Base-by-base conservation (phyloP, 441 rosid species). In the Manihot esculenta region DNA sequence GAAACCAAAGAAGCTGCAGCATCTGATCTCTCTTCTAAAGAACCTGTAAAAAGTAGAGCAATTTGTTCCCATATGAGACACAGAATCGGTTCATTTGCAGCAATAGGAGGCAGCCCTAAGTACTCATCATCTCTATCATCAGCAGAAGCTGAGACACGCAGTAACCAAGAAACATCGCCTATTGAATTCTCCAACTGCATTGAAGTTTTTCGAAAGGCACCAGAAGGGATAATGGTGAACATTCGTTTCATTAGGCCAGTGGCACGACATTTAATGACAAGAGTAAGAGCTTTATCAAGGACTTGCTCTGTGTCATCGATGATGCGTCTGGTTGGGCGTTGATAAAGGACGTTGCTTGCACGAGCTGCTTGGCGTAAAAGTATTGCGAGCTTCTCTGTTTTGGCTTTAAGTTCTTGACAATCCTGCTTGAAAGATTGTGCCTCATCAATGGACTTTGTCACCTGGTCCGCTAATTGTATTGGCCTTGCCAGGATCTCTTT, bases 341-440 rank as follows among this genome's bases (percentile, higher is more conserved):
- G 97, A 71, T 93, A 90, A 10, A 91, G 90, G 27, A 88, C 98
- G n/a, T 90, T 84, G 74, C 98, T 84, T 0, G 87, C 85, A 35
- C 98, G 90, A 11, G 98, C 98, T 15, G 94, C 98, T 70, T 90
- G 97, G 11, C 98, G 86, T 35, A 93, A 86, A 49, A 93, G 84
- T 20, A 80, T 81, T 20, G 83, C 84, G 45, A 93, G 92, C 71
- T 85, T 88, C 66, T 93, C 98, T 0, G 97, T 87, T 66, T 87
- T 91, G 72, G 90, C 78, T 73, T 91, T 91, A 68, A 93, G 81
- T 44, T 93, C 98, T 0, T 77, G 58, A 66, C 96, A 91, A 33
- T 91, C 97, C 75, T 89, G 98, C 75, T 91, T 93, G 81, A 83
- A 89, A 26, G 86, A 82, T 76, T 81, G 84, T 3, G 97, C 92